Evolutionary conservation across 1,284 basidiomycete species (phyloP), one percentile per base, ranked within the genome.

Genomic region (Pisolithus thermaeus): DNA sequence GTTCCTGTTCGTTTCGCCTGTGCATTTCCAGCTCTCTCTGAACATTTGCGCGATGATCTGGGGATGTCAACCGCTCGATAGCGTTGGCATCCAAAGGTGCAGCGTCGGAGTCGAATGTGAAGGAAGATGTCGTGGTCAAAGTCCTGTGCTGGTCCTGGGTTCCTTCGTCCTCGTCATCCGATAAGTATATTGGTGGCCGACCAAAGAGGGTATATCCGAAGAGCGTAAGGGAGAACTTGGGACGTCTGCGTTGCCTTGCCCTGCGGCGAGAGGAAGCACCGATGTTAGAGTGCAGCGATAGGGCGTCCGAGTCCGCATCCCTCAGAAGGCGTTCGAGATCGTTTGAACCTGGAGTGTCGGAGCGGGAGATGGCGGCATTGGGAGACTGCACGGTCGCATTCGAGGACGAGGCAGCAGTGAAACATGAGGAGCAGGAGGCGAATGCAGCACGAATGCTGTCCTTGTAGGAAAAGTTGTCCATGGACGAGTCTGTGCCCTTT

Each of bases 181-280:
- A 71, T 22, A 85, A 73, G 37, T 79, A 76, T 44, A 86, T 79
- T 7, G 80, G 74, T 14, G 74, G 70, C 20, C 70, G 72, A 23
- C 84, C 85, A 56, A 87, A 84, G 3, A 87, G 70, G 52, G 81
- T 72, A 58, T 70, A 82, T 5, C 84, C 85, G 55, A 85, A 84
- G 3, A 87, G 58, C 16, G 73, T 75, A 57, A 85, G 77, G 65
- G 62, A 85, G 76, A 50, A 64, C 60, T 57, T 73, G 61, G 57
- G 61, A 1, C 67, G 64, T 54, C 70, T 71, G 54, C 65, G 66
- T 45, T 60, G 66, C 47, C 59, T 67, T 52, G 63, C 61, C 47
- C 70, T 67, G 8, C 70, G 60, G 11, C 62, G 60, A 8, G 59
- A 37, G 18, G 63, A 59, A 7, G 66, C 62, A 7, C 80, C 82